Percentiles rank a stretch among this genome's conserved stretches.
phyloP scores from a whole-genome alignment of 1,139 yeast genomes.

The Debaryomycetaceae sp. region DNA sequence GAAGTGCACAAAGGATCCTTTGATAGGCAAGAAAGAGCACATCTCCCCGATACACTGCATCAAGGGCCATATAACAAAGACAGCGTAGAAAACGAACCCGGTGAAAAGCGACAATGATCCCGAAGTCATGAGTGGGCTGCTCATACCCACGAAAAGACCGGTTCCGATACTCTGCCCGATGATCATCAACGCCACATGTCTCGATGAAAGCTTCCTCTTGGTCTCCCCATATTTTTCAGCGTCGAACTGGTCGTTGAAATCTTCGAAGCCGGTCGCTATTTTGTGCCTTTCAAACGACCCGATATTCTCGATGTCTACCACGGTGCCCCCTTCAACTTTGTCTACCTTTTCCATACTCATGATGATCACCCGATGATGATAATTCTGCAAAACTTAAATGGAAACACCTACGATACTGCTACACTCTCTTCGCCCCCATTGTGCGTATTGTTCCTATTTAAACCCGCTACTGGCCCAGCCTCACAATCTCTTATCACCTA shows the following conservation, averaged over 20 bases:
- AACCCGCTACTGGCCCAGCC: too few species aligned
- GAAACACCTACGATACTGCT: too few species aligned
- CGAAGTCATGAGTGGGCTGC: constrained; percentile 29
- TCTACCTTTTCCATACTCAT: neutral
- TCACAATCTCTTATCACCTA: too few species aligned
- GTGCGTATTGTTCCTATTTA: too few species aligned
- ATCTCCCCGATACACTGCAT: constrained; percentile 41
- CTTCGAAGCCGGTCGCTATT: constrained; percentile 21
- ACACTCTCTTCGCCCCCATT: too few species aligned
- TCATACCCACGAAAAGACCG: constrained; percentile 41
- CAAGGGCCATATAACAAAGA: constrained; percentile 34
- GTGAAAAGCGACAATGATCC: constrained; percentile 36
- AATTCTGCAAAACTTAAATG: too few species aligned
- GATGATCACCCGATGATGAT: too few species aligned
- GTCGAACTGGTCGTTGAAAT: constrained; percentile 31
- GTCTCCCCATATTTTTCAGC: constrained; percentile 32
- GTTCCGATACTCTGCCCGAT: constrained; percentile 53
- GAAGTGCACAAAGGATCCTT: constrained; percentile 36
- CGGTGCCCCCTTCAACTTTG: constrained; percentile 6
- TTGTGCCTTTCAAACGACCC: constrained; percentile 14
- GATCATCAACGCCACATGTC: constrained; percentile 49
- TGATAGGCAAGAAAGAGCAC: constrained; percentile 38
- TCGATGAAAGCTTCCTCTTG: constrained; percentile 35
- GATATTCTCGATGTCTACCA: constrained; percentile 23
- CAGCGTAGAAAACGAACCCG: constrained; percentile 32